phyloP scores from a whole-genome alignment of 257 asterid species.

The Nicotiana attenuata region DNA sequence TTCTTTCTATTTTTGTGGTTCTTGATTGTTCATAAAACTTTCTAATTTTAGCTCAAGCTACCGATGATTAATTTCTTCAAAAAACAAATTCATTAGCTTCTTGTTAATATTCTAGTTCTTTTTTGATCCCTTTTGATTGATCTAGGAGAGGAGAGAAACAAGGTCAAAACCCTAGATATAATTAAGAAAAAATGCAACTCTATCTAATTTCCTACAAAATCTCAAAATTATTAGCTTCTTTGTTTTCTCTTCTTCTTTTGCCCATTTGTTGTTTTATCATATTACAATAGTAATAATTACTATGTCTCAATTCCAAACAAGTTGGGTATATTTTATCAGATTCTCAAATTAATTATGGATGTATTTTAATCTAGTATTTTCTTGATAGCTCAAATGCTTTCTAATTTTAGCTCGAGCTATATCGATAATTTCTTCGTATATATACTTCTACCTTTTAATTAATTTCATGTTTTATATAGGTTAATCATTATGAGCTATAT shows the following conservation, averaged over 20 bases:
- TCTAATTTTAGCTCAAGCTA: slow-evolving; percentile 3
- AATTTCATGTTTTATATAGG: neutral
- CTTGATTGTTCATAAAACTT: slow-evolving; percentile 3
- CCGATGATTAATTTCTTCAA: neutral
- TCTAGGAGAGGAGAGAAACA: neutral
- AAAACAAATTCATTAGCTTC: neutral
- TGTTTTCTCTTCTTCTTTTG: neutral
- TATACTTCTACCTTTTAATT: neutral
- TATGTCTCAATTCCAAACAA: too few species aligned
- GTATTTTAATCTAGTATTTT: neutral
- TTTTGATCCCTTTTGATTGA: neutral
- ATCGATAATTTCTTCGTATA: neutral
- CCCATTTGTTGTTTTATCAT: neutral
- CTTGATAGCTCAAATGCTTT: neutral
- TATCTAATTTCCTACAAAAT: neutral
- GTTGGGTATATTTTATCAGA: neutral
- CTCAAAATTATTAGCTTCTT: neutral
- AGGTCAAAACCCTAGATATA: slow-evolving; percentile 2
- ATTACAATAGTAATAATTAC: too few species aligned
- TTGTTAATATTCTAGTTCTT: neutral
- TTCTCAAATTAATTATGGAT: neutral
- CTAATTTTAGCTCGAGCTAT: neutral
- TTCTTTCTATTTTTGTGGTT: neutral
- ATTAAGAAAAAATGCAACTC: neutral
- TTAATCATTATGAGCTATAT: neutral